Evolutionary conservation across 805 yeast species (phyloP), one percentile per base, ranked within the genome.

Genomic region (Candida endomychidarum): DNA sequence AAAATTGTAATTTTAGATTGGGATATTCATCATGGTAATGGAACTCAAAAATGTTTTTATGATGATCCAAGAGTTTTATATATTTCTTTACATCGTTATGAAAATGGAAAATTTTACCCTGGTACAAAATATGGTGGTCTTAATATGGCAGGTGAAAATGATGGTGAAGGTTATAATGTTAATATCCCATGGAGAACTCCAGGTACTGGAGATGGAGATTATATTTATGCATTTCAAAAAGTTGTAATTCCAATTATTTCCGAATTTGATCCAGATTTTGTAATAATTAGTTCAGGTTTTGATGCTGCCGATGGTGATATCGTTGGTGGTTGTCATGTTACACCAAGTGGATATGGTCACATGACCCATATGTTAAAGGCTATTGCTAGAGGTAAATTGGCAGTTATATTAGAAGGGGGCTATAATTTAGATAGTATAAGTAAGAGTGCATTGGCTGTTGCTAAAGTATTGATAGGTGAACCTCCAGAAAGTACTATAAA

Each of bases 21-120:
- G 99, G 99, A 93, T 62, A 89, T 93, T 34, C 99, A 93, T 63
- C 99, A 93, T 61, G 99, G 99, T 18, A 93, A 93, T 61, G 99
- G 99, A 27, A 93, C 99, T 1, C 99, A 93, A 61, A 83, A 85
- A 58, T 88, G 95, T 2, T 93, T 93, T 52, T 78, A 78, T 50
- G 77, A 86, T 48, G 96, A 93, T 57, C 95, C 95, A 19, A 70
- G 95, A 40, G 97, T 93, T 7, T 71, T 93, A 24, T 93, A 93
- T 61, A 80, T 93, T 32, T 90, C 98, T 0, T 64, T 91, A 21
- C 99, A 93, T 63, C 77, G 99, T 48, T 91, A 86, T 58, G 98
- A 93, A 54, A 78, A 83, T 48, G 98, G 96, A 0, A 80, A 78
- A 50, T 93, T 87, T 57, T 93, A 93, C 57, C 99, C 99, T 0